Evolutionary conservation across 345 rosid species (phyloP), one percentile per base, ranked within the genome.

Genomic region (Cardiospermum halicacabum): DNA sequence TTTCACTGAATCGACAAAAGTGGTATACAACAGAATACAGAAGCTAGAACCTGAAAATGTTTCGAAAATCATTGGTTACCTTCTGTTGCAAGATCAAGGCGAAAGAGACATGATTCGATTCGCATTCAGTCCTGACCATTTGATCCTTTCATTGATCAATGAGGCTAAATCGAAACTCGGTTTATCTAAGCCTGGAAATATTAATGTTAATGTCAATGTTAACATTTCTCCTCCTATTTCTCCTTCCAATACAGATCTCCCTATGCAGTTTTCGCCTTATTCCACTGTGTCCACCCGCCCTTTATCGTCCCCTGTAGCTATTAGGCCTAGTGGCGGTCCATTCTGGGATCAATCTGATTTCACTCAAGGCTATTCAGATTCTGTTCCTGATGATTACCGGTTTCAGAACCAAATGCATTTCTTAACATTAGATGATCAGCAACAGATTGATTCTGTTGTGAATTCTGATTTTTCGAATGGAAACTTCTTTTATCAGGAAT

Each of bases 51-150:
- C 96, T 6, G 97, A 94, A 55, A 78, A 81, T 58, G 96, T 85
- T 19, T 75, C 89, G 11, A 91, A 83, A 81, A 94, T 94, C 61
- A 81, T 93, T 7, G 97, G 95, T 3, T 94, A 85, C 67, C 84
- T 91, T 51, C 74, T 89, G 18, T 75, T 87, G 72, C 96, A 87
- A 76, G 89, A 86, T 27, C 81, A 93, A 15, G 77, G 88, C 0
- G 89, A 91, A 25, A 77, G 77, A 0, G 92, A 94, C 60, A 94
- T 94, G 97, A 87, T 90, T 61, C 84, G 99, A 32, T 72, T 91
- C 9, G 97, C 99, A 24, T 87, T 87, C 67, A 71, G 92, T 56
- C 92, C 99, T 0, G 96, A 94, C 65, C 64, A 79, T 31, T 67
- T 69, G 53, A 80, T 94, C 59, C 79, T 58, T 18, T 79, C 82